Conservation (phyloP, 106 monocot genomes). For the Vanilla planifolia region DNA sequence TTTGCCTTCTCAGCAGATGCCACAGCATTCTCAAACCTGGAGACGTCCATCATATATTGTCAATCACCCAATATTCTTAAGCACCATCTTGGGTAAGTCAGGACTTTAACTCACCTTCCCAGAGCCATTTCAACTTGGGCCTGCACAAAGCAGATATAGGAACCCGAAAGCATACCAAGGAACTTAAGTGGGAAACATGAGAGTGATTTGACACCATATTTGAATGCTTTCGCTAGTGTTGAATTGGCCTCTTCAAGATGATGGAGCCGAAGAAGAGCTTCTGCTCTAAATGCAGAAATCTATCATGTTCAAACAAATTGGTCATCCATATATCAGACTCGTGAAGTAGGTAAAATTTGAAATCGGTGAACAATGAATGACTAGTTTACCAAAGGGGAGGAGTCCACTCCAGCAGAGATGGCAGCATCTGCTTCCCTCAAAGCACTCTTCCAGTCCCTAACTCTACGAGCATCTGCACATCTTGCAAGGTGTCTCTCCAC, state of each 20-base stretch:
- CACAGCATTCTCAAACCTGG: constrained; percentile 78
- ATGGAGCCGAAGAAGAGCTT: constrained; percentile 72
- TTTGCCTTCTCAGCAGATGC: constrained; percentile 60
- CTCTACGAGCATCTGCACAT: constrained; percentile 45
- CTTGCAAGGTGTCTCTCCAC: constrained; percentile 53
- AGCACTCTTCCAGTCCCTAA: constrained; percentile 71
- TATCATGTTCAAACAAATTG: constrained; percentile 20
- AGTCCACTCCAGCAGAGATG: constrained; percentile 65
- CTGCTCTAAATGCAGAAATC: constrained; percentile 61
- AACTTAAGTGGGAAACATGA: constrained; percentile 24
- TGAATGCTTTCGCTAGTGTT: constrained; percentile 24
- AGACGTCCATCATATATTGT: constrained; percentile 9
- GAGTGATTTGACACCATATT: constrained; percentile 23
- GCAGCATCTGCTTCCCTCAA: constrained; percentile 73
- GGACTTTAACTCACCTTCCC: constrained; percentile 54
- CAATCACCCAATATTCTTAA: neutral
- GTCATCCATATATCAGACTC: neutral
- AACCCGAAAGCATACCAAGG: constrained; percentile 41
- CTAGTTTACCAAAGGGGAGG: constrained; percentile 49
- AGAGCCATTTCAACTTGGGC: constrained; percentile 81
- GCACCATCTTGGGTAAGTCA: neutral
- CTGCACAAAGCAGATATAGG: constrained; percentile 50
- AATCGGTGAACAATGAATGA: too few relatives aligned
- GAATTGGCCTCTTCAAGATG: constrained; percentile 74
- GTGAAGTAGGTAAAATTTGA: neutral